Evolutionary conservation across 257 asterid genomes (phyloP).

Genomic region (Solanum ossicruentum): DNA sequence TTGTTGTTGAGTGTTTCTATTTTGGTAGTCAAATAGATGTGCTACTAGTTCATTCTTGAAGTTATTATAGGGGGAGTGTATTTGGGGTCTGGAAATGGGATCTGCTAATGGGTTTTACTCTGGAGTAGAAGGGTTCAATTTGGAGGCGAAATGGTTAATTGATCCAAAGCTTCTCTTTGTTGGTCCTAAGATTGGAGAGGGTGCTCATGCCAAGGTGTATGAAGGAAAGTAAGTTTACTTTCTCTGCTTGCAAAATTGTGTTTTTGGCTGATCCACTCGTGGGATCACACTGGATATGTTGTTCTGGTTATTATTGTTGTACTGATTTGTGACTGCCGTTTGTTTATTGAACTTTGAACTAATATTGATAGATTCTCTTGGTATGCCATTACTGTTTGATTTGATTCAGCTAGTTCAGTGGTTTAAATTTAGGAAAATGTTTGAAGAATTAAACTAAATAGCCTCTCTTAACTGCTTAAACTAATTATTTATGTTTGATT

Average conservation of each 20-base stretch:
- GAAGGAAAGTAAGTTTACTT: constrained; percentile 85
- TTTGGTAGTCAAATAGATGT: constrained; percentile 15
- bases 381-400: not conserved
- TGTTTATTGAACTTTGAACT: not conserved
- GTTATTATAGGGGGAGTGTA: not conserved
- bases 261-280: not conserved
- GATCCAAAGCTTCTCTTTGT: constrained; percentile 87
- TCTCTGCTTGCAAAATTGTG: constrained; percentile 5
- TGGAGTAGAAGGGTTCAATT: constrained; percentile 51
- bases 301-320: not conserved
- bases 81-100: constrained; percentile 41
- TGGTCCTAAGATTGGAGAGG: constrained; percentile 96
- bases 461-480: not conserved
- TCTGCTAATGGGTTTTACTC: constrained; percentile 56
- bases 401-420: not conserved
- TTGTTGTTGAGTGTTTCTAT: not conserved
- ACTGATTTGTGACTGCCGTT: not conserved
- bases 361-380: not conserved
- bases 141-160: constrained; percentile 71
- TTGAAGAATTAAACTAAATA: not conserved
- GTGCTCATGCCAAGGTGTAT: constrained; percentile 95
- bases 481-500: not conserved
- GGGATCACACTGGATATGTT: not conserved
- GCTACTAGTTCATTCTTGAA: constrained; percentile 6
- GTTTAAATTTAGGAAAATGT: not conserved